Base-by-base conservation (phyloP, 768 basidiomycete species). In the Lyophyllum semitale region DNA sequence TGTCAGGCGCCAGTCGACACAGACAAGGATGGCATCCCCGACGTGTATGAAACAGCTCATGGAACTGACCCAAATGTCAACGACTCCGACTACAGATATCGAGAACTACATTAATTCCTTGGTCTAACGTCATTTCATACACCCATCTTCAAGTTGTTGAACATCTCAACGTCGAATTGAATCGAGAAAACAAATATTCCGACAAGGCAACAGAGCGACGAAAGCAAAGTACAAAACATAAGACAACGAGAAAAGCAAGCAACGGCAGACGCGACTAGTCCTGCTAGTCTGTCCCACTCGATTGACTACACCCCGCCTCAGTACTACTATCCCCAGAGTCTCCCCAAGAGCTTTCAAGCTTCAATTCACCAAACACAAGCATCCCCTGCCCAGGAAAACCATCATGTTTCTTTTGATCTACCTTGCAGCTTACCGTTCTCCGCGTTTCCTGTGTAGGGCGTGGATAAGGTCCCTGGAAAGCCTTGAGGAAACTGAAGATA, bases 81-180 rank as follows among this genome's bases (percentile, higher is more conserved):
- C 22, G 71, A 71, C 53, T 68, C 70, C 22, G 27, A 23, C 35
- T 45, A n/a, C 37, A 72, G 71, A 72, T 47, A 72, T 73, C 35
- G 71, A 73, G 53, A 72, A 72, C 55, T 73, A 71, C 44, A 62
- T 69, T 55, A 73, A 73, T 51, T 72, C 71, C 8, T 60, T 73
- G 57, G 67, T 70, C 9, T 61, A 50, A 22, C 29, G 27, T 15
- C 9, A 4, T 37, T 9, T 6, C 42, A 26, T 9, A 43, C 9
- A 43, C 26, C 11, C 12, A 26, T 43, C 11, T 45, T 18, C 8
- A 43, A 33, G 17, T 40, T 17, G 26, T 25, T 4, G 8, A 13
- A 26, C 29, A 15, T 26, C 17, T 8, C 7, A 27, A 15, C 8
- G 17, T 26, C 6, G 12, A 29, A n/a, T 27, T 8, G 25, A 9